A percentile compares a stretch with the other conserved stretches of the same genome.
phyloP scores from a whole-genome alignment of 2,329 filamentous ascomycete species.

The Colletotrichum trifolii region DNA sequence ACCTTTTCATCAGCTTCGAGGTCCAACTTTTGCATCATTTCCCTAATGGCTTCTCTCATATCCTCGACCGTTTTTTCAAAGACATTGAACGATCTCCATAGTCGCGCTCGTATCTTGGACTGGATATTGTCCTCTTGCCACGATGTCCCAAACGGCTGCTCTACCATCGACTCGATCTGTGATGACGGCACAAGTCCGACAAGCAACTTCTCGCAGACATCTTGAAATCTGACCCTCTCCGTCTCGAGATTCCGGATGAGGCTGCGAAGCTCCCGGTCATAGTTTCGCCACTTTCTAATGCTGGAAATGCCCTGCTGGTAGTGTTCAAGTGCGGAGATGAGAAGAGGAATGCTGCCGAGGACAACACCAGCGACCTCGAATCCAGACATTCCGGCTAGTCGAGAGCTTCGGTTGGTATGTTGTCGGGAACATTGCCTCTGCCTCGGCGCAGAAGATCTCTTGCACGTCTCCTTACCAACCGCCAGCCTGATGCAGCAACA shows the following conservation, averaged over 20 bases:
- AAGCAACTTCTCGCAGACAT: constrained; percentile 46
- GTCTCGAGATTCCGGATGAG: constrained; percentile 41
- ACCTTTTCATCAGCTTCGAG: not conserved
- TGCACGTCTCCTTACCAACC: too few species aligned
- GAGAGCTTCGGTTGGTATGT: not conserved
- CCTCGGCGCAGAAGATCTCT: not conserved
- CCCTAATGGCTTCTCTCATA: constrained; percentile 38
- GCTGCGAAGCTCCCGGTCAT: constrained; percentile 39
- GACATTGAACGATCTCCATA: constrained; percentile 38
- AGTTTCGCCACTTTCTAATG: constrained; percentile 34
- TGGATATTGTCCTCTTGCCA: constrained; percentile 41
- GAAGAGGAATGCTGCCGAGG: constrained; percentile 38
- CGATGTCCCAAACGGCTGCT: constrained; percentile 41
- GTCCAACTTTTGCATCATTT: constrained; percentile 35
- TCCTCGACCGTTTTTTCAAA: constrained; percentile 42
- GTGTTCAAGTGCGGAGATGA: constrained; percentile 37
- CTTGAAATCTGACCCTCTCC: constrained; percentile 42
- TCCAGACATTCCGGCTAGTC: constrained; percentile 37
- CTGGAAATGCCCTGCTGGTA: constrained; percentile 40
- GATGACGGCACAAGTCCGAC: constrained; percentile 38
- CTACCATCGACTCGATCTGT: constrained; percentile 44
- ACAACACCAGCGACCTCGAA: constrained; percentile 40
- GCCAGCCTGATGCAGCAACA: not conserved
- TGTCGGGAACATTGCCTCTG: not conserved
- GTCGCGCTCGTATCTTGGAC: constrained; percentile 38